Conservation (phyloP, 2,329 filamentous ascomycete genomes). For the Pestalotiopsis fici region DNA sequence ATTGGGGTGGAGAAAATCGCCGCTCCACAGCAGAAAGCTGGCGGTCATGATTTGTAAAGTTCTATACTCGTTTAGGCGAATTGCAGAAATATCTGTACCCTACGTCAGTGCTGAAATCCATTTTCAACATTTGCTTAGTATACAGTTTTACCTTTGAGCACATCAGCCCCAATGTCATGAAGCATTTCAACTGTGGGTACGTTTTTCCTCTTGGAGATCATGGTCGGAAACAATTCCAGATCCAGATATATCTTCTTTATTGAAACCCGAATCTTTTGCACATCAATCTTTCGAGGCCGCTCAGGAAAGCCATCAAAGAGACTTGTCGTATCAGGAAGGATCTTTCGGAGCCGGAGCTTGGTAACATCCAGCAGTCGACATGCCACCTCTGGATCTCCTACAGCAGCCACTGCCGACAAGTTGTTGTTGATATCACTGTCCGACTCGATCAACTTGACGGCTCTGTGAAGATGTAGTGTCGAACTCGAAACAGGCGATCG, state of each 20-base stretch:
- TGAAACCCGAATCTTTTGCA: neutral
- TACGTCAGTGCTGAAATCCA: too few relatives aligned
- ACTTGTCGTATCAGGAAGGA: neutral
- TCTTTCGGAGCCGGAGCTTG: neutral
- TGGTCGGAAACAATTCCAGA: neutral
- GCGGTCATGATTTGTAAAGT: neutral
- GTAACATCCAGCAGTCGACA: neutral
- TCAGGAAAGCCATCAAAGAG: neutral
- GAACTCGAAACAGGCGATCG: neutral
- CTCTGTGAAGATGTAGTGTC: neutral
- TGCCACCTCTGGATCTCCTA: neutral
- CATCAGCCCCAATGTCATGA: neutral
- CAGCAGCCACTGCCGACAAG: neutral
- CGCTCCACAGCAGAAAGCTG: neutral
- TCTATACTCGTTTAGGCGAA: neutral
- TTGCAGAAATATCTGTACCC: neutral
- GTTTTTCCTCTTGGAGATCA: neutral
- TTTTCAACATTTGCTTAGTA: neutral
- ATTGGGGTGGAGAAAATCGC: neutral
- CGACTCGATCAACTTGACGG: neutral
- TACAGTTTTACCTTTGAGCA: neutral
- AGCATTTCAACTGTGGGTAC: neutral
- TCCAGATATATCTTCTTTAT: neutral
- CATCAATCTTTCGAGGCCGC: neutral
- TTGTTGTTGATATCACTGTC: neutral